Base-by-base conservation (phyloP, 2,329 filamentous ascomycete species). In the Trichoderma sp. region DNA sequence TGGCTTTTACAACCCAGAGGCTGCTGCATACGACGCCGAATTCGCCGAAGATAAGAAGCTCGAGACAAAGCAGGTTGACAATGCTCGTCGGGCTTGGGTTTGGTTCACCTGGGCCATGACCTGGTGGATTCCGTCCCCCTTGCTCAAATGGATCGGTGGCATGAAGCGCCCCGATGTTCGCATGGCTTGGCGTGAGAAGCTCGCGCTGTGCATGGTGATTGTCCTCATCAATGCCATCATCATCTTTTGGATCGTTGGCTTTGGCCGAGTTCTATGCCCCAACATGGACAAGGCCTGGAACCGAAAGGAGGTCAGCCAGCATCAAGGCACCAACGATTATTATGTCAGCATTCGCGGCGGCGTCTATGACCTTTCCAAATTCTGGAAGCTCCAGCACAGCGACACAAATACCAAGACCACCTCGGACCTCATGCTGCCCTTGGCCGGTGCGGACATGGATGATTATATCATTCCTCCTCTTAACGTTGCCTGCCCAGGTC, bases 101-200 rank as follows among this genome's bases (percentile, higher is more conserved):
- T 88, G 82, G 2, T 81, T 96, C 53, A 93, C 96, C 3, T 98
- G 95, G 94, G 88, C 88, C 1, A 75, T 97, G 63, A 99, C 96
- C 0, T 98, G 94, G 80, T 98, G 93, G 92, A 96, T 98, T 75
- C 96, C 96, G 0, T 98, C 95, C 0, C 92, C 93, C 62, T 75
- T 93, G 2, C 89, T 99, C 17, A 88, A 88, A n/a, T 91, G 87
- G 72, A 78, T 98, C 71, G 96, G 96, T 36, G 93, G 95, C 26
- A 99, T 99, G 96, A 97, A 97, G 83, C 91, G 96, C 70, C 96
- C 95, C 2, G 96, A 99, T 82, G 94, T 99, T 9, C 93, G 96
- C 30, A 93, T 98, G 89, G 96, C 96, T 0, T 99, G 96, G 96
- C 89, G 96, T 81, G 96, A 99, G 79, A 99, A 99, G 82, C 66